Percentiles rank a stretch among this genome's conserved stretches.
These are phyloP conservation scores for Rhodotorula sp. DNA, from an alignment of 1,284 basidiomycete species.

Conservation along the genomic window DNA sequence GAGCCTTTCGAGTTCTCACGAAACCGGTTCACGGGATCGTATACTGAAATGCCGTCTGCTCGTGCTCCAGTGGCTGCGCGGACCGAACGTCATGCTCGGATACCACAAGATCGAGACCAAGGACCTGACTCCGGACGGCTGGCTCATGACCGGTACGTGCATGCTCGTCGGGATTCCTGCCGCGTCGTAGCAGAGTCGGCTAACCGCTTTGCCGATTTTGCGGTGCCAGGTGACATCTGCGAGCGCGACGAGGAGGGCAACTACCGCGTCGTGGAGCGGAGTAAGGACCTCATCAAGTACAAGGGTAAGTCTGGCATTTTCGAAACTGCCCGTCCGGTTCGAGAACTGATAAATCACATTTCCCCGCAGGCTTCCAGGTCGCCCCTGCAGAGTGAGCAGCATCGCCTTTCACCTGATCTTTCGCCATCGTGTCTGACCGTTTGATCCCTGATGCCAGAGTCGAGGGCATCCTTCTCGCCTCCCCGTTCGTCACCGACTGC, in stretches of 20 bases:
- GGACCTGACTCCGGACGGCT: slow-evolving; percentile 31
- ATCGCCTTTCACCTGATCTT: neutral
- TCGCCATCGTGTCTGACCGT: neutral
- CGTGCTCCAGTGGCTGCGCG: slow-evolving; percentile 3
- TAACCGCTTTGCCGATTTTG: neutral
- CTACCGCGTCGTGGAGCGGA: slow-evolving; percentile 33
- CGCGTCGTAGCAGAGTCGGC: neutral
- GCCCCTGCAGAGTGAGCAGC: slow-evolving; percentile 28
- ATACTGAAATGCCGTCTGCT: slow-evolving; percentile 1
- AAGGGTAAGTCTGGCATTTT: slow-evolving; percentile 15
- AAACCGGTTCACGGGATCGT: no score
- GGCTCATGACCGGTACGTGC: slow-evolving; percentile 31
- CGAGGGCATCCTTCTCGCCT: slow-evolving; percentile 31
- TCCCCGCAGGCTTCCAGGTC: slow-evolving; percentile 29
- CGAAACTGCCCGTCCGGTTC: neutral
- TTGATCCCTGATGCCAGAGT: slow-evolving; percentile 5
- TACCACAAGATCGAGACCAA: slow-evolving; percentile 32
- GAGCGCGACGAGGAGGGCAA: slow-evolving; percentile 16
- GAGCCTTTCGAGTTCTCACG: neutral
- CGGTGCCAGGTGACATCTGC: slow-evolving; percentile 28
- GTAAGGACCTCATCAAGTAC: slow-evolving; percentile 38
- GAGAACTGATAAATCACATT: neutral
- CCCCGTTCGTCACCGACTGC: slow-evolving; percentile 30
- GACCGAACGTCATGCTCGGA: slow-evolving; percentile 10
- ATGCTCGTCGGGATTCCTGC: neutral